A percentile compares a stretch with the other conserved stretches of the same genome.
Evolutionary conservation across 331 rosid genomes (phyloP).

Genomic region (Saraca asoca): DNA sequence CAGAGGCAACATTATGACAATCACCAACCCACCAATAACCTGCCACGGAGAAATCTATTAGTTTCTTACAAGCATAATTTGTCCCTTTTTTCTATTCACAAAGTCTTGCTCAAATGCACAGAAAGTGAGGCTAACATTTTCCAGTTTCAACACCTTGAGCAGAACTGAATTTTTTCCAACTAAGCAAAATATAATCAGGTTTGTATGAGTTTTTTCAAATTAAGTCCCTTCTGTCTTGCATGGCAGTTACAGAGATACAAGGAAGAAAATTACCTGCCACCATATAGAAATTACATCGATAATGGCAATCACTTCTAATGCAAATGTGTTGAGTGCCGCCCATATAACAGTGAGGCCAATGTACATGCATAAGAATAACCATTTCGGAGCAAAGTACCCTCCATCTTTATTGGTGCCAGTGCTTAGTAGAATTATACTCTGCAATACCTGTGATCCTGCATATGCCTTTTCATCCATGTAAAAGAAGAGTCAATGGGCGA

Average conservation of each 20-base stretch:
- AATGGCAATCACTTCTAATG: slow-evolving; percentile 73
- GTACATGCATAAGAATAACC: slow-evolving; percentile 80
- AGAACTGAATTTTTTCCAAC: no score
- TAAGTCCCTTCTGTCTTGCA: no score
- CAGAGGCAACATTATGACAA: slow-evolving; percentile 71
- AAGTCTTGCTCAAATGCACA: no score
- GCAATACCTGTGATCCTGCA: slow-evolving; percentile 84
- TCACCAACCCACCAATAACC: slow-evolving; percentile 71
- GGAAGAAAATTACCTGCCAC: slow-evolving; percentile 76
- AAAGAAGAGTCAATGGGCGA: slow-evolving; percentile 21
- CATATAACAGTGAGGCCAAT: slow-evolving; percentile 73
- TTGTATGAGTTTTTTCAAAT: no score
- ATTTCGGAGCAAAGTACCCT: slow-evolving; percentile 83
- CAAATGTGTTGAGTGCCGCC: slow-evolving; percentile 86
- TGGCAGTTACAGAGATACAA: neutral
- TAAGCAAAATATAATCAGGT: no score
- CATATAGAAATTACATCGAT: slow-evolving; percentile 77
- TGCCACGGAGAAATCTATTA: slow-evolving; percentile 34
- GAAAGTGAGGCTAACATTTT: no score
- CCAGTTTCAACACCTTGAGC: no score
- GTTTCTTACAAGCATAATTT: neutral
- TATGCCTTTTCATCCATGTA: slow-evolving; percentile 64
- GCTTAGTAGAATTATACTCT: slow-evolving; percentile 68
- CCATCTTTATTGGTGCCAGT: slow-evolving; percentile 83
- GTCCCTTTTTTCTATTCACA: no score